A percentile compares a stretch with the other conserved stretches of the same genome.
phyloP scores from a whole-genome alignment of 768 basidiomycete species.

The Termitomyces sp. region DNA sequence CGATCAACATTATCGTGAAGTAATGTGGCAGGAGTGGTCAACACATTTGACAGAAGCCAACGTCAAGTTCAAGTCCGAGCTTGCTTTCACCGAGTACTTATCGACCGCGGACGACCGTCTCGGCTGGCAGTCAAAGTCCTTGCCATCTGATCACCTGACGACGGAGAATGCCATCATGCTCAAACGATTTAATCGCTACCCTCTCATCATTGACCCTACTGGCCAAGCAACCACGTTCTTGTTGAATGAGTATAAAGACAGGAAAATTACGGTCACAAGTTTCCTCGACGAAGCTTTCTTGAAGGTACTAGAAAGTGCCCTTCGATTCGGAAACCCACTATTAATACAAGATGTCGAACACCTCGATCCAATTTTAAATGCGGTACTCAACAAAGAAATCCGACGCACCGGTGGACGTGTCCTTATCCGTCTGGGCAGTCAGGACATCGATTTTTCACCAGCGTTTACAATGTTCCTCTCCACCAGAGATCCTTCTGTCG shows the following conservation, averaged over 20 bases:
- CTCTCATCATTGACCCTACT: conserved; percentile 96
- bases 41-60: conserved; percentile 84
- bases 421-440: conserved; percentile 91
- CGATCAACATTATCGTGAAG: conserved; percentile 96
- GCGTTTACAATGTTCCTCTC: conserved; percentile 99
- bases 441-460: conserved; percentile 99
- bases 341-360: conserved; percentile 98
- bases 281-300: conserved; percentile 99
- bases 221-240: conserved; percentile 96
- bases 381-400: conserved; percentile 95
- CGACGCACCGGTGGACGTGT: conserved; percentile 96
- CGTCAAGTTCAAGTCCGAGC: conserved; percentile 88
- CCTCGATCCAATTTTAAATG: conserved; percentile 95
- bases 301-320: conserved; percentile 96
- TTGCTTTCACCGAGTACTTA: conserved; percentile 92
- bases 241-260: conserved; percentile 90
- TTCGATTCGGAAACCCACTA: conserved; percentile 96
- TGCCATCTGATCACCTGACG: conserved; percentile 95
- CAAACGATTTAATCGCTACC: conserved; percentile 96
- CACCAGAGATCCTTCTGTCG: conserved; percentile 94
- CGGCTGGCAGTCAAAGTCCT: conserved; percentile 90
- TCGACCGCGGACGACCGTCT: conserved; percentile 96
- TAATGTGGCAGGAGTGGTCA: conserved; percentile 96
- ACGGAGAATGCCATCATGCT: conserved; percentile 99
- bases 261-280: conserved; percentile 97